Percentiles rank a stretch among this genome's conserved stretches.
Conservation (phyloP, 768 basidiomycete species). For the Rhizopogon vesiculosus region DNA sequence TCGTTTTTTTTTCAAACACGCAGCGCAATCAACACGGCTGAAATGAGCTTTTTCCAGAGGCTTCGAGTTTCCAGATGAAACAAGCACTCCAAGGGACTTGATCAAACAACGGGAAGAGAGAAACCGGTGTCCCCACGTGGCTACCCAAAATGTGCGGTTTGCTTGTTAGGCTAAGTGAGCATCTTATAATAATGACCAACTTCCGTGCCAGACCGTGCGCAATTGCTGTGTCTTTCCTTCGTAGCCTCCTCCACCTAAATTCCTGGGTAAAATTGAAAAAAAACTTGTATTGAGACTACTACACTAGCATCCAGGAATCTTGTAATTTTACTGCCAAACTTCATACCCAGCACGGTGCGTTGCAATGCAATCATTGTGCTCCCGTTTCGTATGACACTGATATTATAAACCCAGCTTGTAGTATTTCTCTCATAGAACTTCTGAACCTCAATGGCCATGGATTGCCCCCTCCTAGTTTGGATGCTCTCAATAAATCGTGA, state of each 20-base stretch:
- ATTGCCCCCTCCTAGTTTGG: conserved; percentile 74
- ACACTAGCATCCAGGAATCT: background rate
- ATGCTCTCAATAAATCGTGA: conserved; percentile 76
- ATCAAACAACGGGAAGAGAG: background rate
- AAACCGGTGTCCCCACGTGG: conserved; percentile 21
- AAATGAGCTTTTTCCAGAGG: background rate
- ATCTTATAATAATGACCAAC: conserved; percentile 20
- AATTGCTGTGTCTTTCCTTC: background rate
- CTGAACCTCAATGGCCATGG: conserved; percentile 25
- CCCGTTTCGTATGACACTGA: background rate
- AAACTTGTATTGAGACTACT: background rate
- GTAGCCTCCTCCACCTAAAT: conserved; percentile 1
- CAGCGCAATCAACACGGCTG: background rate
- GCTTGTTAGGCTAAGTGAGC: conserved; percentile 14
- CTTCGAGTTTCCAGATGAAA: conserved; percentile 1
- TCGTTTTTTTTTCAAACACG: background rate
- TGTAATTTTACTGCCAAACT: conserved; percentile 1
- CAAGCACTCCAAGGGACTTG: background rate
- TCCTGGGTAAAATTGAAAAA: background rate
- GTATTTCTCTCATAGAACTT: background rate
- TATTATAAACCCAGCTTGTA: background rate
- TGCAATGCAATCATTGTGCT: background rate
- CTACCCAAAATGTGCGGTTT: conserved; percentile 21
- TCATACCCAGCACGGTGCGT: conserved; percentile 2
- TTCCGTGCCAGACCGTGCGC: conserved; percentile 5